Conservation (phyloP, 208 protist genomes). For the Trichomonas gallinae region DNA sequence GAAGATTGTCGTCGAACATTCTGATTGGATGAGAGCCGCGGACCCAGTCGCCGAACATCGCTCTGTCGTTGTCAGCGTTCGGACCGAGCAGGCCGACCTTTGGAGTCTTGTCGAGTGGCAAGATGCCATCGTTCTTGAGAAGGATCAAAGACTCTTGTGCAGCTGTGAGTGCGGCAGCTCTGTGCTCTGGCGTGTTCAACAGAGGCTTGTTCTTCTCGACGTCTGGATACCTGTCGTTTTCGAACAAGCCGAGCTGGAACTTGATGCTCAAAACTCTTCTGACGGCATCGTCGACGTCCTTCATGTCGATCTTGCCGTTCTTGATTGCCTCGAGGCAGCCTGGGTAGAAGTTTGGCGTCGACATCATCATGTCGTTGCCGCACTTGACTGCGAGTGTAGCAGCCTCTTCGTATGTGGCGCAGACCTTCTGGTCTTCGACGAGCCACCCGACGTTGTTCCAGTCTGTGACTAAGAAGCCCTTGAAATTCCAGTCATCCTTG, state of each 20-base stretch:
- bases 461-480: conserved; percentile 40
- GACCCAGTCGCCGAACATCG: not conserved
- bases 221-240: not conserved
- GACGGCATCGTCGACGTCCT: not conserved
- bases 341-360: not conserved
- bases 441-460: not conserved
- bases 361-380: not conserved
- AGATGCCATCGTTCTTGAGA: conserved; percentile 27
- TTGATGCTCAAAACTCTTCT: not conserved
- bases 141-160: conserved; percentile 27
- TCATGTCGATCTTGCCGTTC: not conserved
- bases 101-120: not conserved
- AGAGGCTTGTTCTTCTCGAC: not conserved
- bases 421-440: not conserved
- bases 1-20: not conserved
- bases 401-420: not conserved
- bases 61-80: not conserved
- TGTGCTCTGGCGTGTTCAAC: not conserved
- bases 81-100: not conserved
- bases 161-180: not conserved
- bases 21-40: not conserved
- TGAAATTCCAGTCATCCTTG: conserved; percentile 25
- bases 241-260: not conserved
- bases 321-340: not conserved
- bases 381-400: not conserved